Evolutionary conservation across 1,139 yeast species (phyloP).

Genomic region (Yamadazyma siamensis): DNA sequence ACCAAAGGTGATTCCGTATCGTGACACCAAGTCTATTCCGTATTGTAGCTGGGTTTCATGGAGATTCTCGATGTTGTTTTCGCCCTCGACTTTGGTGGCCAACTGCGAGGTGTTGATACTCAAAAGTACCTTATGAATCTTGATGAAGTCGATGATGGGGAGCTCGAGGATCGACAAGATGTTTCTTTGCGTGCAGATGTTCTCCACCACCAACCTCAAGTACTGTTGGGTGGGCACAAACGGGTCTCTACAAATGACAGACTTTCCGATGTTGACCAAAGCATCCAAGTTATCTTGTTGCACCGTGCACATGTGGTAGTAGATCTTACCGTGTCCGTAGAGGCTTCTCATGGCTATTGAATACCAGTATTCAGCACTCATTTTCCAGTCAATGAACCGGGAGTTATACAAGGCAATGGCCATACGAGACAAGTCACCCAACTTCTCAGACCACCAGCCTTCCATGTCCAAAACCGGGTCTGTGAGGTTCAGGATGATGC

Average conservation of each 20-base stretch:
- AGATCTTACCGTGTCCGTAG: slow-evolving; percentile 76
- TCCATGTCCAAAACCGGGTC: slow-evolving; percentile 53
- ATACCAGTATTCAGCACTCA: slow-evolving; percentile 78
- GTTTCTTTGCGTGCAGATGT: slow-evolving; percentile 70
- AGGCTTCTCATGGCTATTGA: slow-evolving; percentile 64
- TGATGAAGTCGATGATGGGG: slow-evolving; percentile 63
- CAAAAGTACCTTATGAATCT: slow-evolving; percentile 58
- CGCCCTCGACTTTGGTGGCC: slow-evolving; percentile 2
- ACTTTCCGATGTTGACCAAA: slow-evolving; percentile 71
- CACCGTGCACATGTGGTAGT: slow-evolving; percentile 80
- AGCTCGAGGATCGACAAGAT: slow-evolving; percentile 54
- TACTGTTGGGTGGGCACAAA: slow-evolving; percentile 80
- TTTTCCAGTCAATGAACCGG: slow-evolving; percentile 76
- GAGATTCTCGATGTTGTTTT: slow-evolving; percentile 21
- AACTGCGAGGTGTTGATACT: slow-evolving; percentile 44
- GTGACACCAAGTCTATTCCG: slow-evolving; percentile 62
- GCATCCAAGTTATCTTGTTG: slow-evolving; percentile 80
- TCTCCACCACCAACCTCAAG: slow-evolving; percentile 70
- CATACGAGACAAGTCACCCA: slow-evolving; percentile 79
- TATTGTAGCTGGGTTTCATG: slow-evolving; percentile 45
- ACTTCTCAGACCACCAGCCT: slow-evolving; percentile 77
- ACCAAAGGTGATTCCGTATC: slow-evolving; percentile 71
- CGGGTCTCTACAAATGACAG: slow-evolving; percentile 75
- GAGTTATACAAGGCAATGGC: slow-evolving; percentile 79
- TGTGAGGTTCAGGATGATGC: slow-evolving; percentile 51